Conservation (phyloP, 495 filamentous ascomycete species). For the Penicillium cosmopolitanum region DNA sequence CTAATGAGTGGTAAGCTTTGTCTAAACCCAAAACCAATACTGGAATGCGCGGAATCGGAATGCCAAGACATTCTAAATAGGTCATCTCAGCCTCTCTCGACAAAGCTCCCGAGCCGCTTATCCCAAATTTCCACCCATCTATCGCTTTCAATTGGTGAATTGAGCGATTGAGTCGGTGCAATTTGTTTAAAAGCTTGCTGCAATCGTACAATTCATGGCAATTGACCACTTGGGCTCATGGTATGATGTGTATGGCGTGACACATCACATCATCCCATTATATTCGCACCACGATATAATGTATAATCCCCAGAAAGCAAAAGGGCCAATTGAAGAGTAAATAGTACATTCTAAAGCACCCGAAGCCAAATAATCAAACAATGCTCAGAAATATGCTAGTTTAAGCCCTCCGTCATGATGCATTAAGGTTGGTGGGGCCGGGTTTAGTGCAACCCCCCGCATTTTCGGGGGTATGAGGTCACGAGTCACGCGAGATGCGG, state of each 20-base stretch:
- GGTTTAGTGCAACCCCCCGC: conserved; percentile 25
- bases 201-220: neutral
- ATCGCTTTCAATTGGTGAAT: neutral
- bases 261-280: neutral
- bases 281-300: neutral
- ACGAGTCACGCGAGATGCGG: conserved; percentile 22
- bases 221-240: neutral
- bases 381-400: neutral
- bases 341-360: neutral
- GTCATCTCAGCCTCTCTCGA: neutral
- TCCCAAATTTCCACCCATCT: neutral
- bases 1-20: too few species aligned
- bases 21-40: neutral
- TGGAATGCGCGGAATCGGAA: neutral
- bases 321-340: too few species aligned
- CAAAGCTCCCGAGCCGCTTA: neutral
- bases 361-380: neutral
- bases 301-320: neutral
- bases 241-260: conserved; percentile 3
- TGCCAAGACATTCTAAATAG: conserved; percentile 1
- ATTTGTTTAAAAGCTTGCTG: neutral
- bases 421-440: conserved; percentile 30
- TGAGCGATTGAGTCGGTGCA: neutral
- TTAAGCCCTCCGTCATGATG: neutral
- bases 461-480: conserved; percentile 28